Percentiles rank a stretch among this genome's conserved stretches.
Evolutionary conservation across 2,329 filamentous ascomycete species (phyloP).

Genomic region (Ophiostoma sp.): DNA sequence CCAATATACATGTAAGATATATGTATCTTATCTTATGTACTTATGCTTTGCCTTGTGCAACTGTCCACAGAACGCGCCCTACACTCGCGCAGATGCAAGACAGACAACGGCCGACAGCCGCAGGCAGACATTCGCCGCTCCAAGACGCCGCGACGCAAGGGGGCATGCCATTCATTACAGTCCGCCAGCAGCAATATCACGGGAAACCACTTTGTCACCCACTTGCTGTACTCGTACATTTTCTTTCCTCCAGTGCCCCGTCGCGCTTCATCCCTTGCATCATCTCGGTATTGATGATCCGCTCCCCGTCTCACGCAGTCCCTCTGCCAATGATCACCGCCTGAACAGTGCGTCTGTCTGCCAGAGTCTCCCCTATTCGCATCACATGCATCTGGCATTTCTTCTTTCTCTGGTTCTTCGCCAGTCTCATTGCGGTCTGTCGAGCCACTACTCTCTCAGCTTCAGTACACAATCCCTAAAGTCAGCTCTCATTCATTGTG

Average conservation of each 20-base stretch:
- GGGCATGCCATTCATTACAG: no score
- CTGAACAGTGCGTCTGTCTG: no score
- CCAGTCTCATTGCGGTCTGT: no score
- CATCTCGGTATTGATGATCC: neutral
- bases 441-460: neutral
- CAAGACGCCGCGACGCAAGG: conserved; percentile 5
- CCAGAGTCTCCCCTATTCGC: no score
- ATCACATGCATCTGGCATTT: no score
- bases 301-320: no score
- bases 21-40: no score
- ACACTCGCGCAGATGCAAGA: neutral
- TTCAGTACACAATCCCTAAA: neutral
- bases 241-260: neutral
- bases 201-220: neutral
- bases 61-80: no score
- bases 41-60: no score
- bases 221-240: neutral
- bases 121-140: neutral
- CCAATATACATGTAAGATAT: no score
- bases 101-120: neutral
- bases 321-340: no score
- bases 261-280: neutral
- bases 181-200: neutral
- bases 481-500: neutral
- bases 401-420: no score